A percentile compares a stretch with the other conserved stretches of the same genome.
Conservation (phyloP, 768 basidiomycete genomes). For the Gloeopeniophorella convolvens region DNA sequence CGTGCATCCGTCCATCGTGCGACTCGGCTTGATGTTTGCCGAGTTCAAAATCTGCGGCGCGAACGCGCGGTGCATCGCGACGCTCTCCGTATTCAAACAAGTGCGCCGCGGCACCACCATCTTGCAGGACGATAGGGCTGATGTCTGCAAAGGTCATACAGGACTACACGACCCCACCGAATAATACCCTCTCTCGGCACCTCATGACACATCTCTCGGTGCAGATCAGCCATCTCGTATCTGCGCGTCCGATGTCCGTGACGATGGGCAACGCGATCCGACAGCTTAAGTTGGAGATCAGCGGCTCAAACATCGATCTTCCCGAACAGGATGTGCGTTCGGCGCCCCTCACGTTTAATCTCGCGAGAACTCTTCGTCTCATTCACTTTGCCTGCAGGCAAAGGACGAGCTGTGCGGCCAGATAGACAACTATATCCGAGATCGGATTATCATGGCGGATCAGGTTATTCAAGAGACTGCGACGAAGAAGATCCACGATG, state of each 20-base stretch:
- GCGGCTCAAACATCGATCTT: slow-evolving; percentile 84
- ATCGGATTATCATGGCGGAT: slow-evolving; percentile 89
- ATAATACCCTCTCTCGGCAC: slow-evolving; percentile 84
- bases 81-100: slow-evolving; percentile 84
- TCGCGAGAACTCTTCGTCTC: neutral
- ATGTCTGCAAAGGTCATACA: slow-evolving; percentile 64
- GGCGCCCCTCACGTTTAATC: neutral
- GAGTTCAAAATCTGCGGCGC: slow-evolving; percentile 91
- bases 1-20: slow-evolving; percentile 84
- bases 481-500: slow-evolving; percentile 89
- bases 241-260: slow-evolving; percentile 84
- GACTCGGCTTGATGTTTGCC: slow-evolving; percentile 84
- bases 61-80: slow-evolving; percentile 93
- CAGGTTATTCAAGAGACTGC: slow-evolving; percentile 89
- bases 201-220: slow-evolving; percentile 88
- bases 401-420: slow-evolving; percentile 76
- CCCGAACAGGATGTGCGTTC: slow-evolving; percentile 85
- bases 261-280: slow-evolving; percentile 94
- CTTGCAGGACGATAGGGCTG: slow-evolving; percentile 3
- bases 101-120: slow-evolving; percentile 39
- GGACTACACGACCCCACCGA: slow-evolving; percentile 81
- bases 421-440: slow-evolving; percentile 91
- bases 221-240: slow-evolving; percentile 86
- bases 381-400: slow-evolving; percentile 46
- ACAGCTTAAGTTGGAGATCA: slow-evolving; percentile 93